Evolutionary conservation across 2,329 filamentous ascomycete genomes (phyloP).

Genomic region (Fusarium beomiforme): DNA sequence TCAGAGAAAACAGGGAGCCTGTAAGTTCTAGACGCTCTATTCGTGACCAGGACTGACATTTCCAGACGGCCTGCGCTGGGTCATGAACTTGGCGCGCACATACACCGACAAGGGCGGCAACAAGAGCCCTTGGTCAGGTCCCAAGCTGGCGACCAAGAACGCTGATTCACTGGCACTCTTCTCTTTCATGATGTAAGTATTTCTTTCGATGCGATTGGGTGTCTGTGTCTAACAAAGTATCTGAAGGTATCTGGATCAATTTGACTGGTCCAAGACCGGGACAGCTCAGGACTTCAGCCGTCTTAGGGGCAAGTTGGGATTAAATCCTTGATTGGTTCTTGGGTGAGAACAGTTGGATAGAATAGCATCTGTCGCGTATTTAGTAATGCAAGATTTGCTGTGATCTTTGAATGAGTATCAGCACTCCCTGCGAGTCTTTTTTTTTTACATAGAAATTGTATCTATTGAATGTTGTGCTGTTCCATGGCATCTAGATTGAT

Average conservation of each 20-base stretch:
- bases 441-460: background rate
- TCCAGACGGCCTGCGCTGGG: background rate
- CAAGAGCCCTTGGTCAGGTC: background rate
- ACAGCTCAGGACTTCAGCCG: background rate
- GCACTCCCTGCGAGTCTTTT: background rate
- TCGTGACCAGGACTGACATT: accelerated
- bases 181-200: slow-evolving; percentile 5
- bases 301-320: background rate
- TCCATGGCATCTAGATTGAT: too few species aligned
- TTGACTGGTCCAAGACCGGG: background rate
- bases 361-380: accelerated
- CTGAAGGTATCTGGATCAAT: background rate
- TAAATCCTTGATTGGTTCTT: background rate
- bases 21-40: accelerated
- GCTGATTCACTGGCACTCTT: slow-evolving; percentile 4
- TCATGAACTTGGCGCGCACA: background rate
- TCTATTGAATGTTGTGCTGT: too few species aligned
- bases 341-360: background rate
- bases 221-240: accelerated
- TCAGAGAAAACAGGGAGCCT: background rate
- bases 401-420: background rate
- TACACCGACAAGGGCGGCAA: background rate
- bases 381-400: accelerated
- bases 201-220: accelerated
- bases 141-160: background rate